A percentile compares a stretch with the other conserved stretches of the same genome.
Evolutionary conservation across 306 rosid genomes (phyloP).

Genomic region (Luffa acutangula): DNA sequence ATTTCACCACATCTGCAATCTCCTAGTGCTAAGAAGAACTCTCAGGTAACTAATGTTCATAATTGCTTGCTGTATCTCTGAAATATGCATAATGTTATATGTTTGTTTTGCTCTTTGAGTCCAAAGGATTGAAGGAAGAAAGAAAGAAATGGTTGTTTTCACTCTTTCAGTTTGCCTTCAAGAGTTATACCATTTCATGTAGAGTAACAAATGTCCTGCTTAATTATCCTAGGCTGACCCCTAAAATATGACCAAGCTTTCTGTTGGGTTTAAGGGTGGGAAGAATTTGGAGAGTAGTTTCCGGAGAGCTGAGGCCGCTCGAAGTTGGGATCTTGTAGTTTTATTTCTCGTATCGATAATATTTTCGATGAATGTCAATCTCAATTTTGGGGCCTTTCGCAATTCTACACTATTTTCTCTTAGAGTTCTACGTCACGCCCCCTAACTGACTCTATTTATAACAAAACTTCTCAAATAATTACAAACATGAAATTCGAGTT

Average conservation of each 20-base stretch:
- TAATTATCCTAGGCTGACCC: not conserved
- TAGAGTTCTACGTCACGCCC: not conserved
- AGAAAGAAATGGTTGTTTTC: not conserved
- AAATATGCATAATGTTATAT: not conserved
- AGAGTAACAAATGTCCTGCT: not conserved
- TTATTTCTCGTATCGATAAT: not conserved
- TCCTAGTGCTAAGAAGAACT: constrained; percentile 46
- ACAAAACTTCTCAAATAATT: not conserved
- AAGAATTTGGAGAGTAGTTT: not conserved
- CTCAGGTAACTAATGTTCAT: constrained; percentile 21
- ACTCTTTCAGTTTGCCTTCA: not conserved
- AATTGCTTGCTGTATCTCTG: not conserved
- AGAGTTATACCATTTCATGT: not conserved
- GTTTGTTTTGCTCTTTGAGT: not conserved
- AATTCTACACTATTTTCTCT: not conserved
- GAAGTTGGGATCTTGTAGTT: not conserved
- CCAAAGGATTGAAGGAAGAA: not conserved
- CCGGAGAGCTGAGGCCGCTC: not conserved
- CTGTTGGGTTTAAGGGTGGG: not conserved
- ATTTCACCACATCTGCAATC: constrained; percentile 34
- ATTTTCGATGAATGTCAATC: not conserved
- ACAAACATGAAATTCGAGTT: not conserved
- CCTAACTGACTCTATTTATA: not conserved
- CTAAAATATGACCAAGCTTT: not conserved
- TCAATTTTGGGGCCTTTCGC: not conserved